phyloP scores from a whole-genome alignment of 768 basidiomycete species.

The Pilatotrama ljubarskyi region DNA sequence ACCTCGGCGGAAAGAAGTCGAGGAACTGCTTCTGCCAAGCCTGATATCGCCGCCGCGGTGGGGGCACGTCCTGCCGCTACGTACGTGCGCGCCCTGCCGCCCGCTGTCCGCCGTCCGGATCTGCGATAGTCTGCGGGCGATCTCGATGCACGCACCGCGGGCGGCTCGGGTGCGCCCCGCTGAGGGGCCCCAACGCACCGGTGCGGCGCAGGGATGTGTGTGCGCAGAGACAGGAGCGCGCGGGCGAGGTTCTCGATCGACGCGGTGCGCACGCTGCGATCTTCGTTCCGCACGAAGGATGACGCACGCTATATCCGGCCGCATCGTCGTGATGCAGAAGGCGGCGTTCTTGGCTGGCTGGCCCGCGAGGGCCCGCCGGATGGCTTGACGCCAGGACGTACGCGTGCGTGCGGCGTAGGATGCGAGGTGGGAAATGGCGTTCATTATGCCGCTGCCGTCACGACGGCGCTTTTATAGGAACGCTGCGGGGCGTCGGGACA shows the following conservation, averaged over 20 bases:
- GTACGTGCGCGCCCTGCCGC: too few species aligned
- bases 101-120: background rate
- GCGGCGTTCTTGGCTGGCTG: background rate
- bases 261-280: background rate
- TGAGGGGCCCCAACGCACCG: too few species aligned
- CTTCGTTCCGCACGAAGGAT: conserved; percentile 2
- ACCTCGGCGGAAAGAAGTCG: conserved; percentile 22
- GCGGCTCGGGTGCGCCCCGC: background rate
- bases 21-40: conserved; percentile 14
- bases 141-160: background rate
- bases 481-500: background rate
- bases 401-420: background rate
- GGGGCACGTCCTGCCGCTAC: background rate
- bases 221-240: background rate
- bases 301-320: conserved; percentile 10
- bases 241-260: background rate
- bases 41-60: conserved; percentile 15
- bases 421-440: background rate
- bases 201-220: background rate
- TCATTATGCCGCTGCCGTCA: background rate
- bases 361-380: background rate
- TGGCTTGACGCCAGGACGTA: background rate
- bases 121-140: background rate
- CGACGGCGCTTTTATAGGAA: background rate
- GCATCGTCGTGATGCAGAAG: conserved; percentile 4